Evolutionary conservation across 1,139 yeast genomes (phyloP), one percentile per base, ranked within the genome.

Genomic region (Geotrichum restrictum): DNA sequence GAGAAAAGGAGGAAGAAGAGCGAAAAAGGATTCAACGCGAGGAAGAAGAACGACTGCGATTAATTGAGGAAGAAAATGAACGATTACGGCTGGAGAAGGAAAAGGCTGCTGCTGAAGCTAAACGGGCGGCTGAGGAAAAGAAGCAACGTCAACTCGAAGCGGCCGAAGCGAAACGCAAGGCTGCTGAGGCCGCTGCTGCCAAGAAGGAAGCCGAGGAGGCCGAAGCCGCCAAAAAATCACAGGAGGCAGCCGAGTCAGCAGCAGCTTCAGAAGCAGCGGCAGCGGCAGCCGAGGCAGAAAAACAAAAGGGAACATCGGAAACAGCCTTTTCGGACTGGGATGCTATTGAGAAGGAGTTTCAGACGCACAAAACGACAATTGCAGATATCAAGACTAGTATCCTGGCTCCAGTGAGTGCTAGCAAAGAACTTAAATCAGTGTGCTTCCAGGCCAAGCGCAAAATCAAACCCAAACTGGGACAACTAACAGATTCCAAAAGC

Each of bases 391-490:
- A 88, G 62, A 59, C 62, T 1, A 73, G 77, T 22, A 76, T 91
- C 36, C 54, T 60, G 45, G 59, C 55, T 7, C 67, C 67, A 1
- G 67, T 67, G 16, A 51, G 59, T n/a, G 56, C 55, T 2, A 56
- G 63, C 45, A 38, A 57, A 11, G 54, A 83, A 80, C 7, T 74
- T 70, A 37, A 74, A 73, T 37, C 77, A 55, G 36, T 49, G 47
- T 60, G 64, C 51, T 52, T 66, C 40, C 69, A 74, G 13, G 76
- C 76, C 51, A 84, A 85, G 64, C 74, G 97, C 51, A 81, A 83
- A 61, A 80, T 93, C 59, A 88, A 88, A 62, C 95, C 96, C 3
- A 85, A 84, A 63, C 81, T 94, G 60, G 98, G 98, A 11, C 98
- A 93, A 69, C 73, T 94, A 55, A 88, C 97, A 1, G 83, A 82